These are phyloP conservation scores for Pterocarpus santalinus DNA, from an alignment of 306 rosid genomes.

Conservation along the genomic window DNA sequence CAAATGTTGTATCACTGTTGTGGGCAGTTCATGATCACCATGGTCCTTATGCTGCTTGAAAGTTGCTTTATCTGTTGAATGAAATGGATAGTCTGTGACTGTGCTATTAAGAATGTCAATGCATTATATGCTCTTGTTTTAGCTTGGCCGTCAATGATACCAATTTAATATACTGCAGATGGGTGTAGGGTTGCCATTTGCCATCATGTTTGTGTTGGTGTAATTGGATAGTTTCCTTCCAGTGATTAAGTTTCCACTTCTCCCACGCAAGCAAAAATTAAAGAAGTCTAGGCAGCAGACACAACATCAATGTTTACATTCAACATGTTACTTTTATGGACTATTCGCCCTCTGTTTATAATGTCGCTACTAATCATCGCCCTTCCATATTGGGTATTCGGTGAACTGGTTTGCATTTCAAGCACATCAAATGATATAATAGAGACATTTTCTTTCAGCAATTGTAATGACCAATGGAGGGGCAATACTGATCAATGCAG, in stretches of 20 bases:
- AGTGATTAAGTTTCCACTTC: background rate
- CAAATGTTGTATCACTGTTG: background rate
- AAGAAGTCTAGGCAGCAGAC: too few species aligned
- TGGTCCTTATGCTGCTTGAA: constrained; percentile 25
- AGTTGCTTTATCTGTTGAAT: constrained; percentile 36
- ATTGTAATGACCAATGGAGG: background rate
- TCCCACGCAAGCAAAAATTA: too few species aligned
- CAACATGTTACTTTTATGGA: too few species aligned
- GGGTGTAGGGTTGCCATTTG: background rate
- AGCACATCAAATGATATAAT: too few species aligned
- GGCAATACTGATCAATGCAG: constrained; percentile 7
- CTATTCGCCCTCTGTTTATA: too few species aligned
- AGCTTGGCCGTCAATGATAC: background rate
- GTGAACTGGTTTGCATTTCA: too few species aligned
- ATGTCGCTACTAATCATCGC: too few species aligned
- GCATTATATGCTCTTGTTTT: constrained; percentile 6
- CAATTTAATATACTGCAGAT: background rate
- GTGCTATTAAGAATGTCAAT: constrained; percentile 6
- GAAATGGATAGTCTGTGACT: constrained; percentile 15
- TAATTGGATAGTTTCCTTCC: background rate
- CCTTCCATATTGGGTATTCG: too few species aligned
- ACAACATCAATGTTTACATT: too few species aligned
- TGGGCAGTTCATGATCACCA: constrained; percentile 23
- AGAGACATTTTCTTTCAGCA: background rate
- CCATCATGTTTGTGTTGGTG: constrained; percentile 8